Evolutionary conservation across 2,329 filamentous ascomycete genomes (phyloP).

Genomic region (Cladosporium halotolerans): DNA sequence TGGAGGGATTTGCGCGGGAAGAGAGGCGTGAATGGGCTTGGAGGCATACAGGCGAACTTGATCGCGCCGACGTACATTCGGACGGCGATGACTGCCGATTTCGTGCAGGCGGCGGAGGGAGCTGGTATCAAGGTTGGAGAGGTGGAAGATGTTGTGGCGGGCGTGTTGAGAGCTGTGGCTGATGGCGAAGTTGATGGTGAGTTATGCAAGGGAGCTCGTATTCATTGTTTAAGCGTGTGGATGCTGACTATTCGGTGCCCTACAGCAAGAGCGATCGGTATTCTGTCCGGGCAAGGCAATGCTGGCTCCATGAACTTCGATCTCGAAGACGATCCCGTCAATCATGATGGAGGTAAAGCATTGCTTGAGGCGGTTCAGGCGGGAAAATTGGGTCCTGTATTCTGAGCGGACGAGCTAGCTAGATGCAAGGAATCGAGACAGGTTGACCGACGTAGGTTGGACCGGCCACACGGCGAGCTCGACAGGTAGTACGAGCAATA

Average conservation of each 20-base stretch:
- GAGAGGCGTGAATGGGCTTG: constrained; percentile 2
- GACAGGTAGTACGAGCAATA: too few species aligned
- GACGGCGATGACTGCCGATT: constrained; percentile 14
- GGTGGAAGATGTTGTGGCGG: constrained; percentile 17
- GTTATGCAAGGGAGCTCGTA: background rate
- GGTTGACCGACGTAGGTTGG: too few species aligned
- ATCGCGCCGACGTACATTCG: constrained; percentile 17
- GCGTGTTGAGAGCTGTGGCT: constrained; percentile 16
- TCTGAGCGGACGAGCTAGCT: background rate
- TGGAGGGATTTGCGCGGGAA: constrained; percentile 11
- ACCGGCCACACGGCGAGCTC: too few species aligned
- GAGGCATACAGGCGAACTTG: constrained; percentile 16
- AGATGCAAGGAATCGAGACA: too few species aligned
- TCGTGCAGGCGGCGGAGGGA: constrained; percentile 2
- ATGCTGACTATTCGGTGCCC: background rate
- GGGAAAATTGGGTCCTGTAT: background rate
- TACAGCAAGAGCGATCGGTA: background rate
- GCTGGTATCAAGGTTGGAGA: constrained; percentile 14
- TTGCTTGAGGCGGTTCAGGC: constrained; percentile 9
- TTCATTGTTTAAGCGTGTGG: background rate
- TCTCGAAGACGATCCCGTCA: constrained; percentile 18
- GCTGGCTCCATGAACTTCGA: constrained; percentile 19
- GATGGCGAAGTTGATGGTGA: constrained; percentile 18
- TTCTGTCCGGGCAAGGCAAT: constrained; percentile 8
- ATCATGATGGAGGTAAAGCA: constrained; percentile 12